Base-by-base conservation (phyloP, 176 grass and related monocot genomes). In the Ampelocalamus luodianensis region DNA sequence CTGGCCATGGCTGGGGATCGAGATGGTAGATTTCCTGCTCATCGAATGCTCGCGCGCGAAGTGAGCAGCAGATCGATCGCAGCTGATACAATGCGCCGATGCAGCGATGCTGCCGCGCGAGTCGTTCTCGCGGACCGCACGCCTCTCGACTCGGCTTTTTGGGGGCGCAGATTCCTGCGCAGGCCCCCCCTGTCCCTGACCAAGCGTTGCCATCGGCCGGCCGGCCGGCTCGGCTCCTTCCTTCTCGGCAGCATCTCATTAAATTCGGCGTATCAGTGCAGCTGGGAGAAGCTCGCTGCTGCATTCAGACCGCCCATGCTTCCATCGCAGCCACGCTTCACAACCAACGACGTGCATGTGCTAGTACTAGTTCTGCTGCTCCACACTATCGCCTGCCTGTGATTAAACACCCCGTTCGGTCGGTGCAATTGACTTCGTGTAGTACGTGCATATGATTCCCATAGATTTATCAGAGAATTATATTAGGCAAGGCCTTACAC, bases 71-170 rank as follows among this genome's bases (percentile, higher is more conserved):
- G 36, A 61, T 51, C 48, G 48, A 50, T 61, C 23, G 48, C 4
- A 9, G 4, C 22, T 6, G 42, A 16, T 24, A 38, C n/a, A 44
- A 22, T 18, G 65, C 29, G 23, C 44, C 65, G 18, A 40, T 3
- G 51, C 51, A 0, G 8, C 65, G 18, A 40, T 3, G 51, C 51
- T 2, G 8, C 12, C 69, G 69, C 39, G 68, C 80, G 17, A 39
- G 67, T 3, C 4, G n/a, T 26, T 49, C 56, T 74, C 68, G 68
- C 80, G 68, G 68, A 20, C 68, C 79, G 79, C 22, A 3, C 53
- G 53, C 6, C 55, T n/a, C 55, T n/a, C 55, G 50, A 5, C 46
- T 68, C 34, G 49, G 1, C 79, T 58, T 82, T 82, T 44, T 10
- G 4, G 65, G 61, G 34, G 60, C 39, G 3, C 70, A 49, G 69